Evolutionary conservation across 2,329 filamentous ascomycete genomes (phyloP).

Genomic region (Scleromitrula shiraiana): DNA sequence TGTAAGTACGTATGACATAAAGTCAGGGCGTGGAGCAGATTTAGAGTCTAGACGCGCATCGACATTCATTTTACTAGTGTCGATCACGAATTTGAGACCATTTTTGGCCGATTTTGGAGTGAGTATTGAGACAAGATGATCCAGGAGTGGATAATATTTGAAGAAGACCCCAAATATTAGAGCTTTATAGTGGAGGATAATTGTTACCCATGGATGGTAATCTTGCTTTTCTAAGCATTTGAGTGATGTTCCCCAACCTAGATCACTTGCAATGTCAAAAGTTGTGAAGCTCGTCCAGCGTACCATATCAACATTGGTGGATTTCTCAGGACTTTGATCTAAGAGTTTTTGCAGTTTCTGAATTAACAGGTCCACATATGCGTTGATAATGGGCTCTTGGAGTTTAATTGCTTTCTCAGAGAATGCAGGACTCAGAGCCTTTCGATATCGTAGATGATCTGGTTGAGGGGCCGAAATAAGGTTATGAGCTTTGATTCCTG

Average conservation of each 20-base stretch:
- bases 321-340: background rate
- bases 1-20: constrained; percentile 24
- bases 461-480: background rate
- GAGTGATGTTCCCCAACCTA: constrained; percentile 37
- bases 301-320: constrained; percentile 20
- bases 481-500: background rate
- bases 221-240: constrained; percentile 25
- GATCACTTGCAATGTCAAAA: constrained; percentile 35
- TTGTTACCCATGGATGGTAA: constrained; percentile 23
- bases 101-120: constrained; percentile 7
- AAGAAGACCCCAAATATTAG: constrained; percentile 15
- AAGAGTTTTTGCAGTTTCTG: background rate
- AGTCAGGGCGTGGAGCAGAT: constrained; percentile 30
- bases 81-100: constrained; percentile 13
- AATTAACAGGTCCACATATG: constrained; percentile 7
- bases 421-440: constrained; percentile 26
- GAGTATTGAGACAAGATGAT: constrained; percentile 4
- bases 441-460: constrained; percentile 23
- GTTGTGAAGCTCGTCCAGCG: constrained; percentile 31
- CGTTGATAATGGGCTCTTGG: constrained; percentile 22
- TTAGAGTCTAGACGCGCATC: constrained; percentile 3
- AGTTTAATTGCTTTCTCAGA: constrained; percentile 26
- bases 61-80: constrained; percentile 16
- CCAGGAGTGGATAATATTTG: constrained; percentile 12
- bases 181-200: constrained; percentile 16